phyloP scores from a whole-genome alignment of 495 filamentous ascomycete genomes.

The Oidiodendron maius region DNA sequence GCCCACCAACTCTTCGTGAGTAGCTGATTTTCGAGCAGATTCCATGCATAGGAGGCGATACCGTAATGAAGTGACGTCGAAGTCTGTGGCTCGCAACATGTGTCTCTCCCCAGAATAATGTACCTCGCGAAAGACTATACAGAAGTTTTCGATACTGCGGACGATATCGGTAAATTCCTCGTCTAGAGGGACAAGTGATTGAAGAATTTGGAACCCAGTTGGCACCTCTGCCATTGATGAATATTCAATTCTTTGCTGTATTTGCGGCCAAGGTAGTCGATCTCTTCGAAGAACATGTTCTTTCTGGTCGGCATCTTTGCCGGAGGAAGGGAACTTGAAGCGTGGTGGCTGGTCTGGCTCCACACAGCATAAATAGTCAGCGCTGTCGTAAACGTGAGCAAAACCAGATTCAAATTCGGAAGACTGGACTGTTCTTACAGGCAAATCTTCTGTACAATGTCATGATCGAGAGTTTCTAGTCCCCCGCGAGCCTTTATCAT shows the following conservation, averaged over 20 bases:
- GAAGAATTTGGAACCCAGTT: background rate
- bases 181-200: background rate
- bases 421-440: background rate
- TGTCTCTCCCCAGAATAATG: too few species aligned
- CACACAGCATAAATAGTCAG: slow-evolving; percentile 2
- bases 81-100: too few species aligned
- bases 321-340: background rate
- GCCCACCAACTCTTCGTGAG: too few species aligned
- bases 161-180: background rate
- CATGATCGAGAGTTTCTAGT: slow-evolving; percentile 5
- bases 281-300: background rate
- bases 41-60: too few species aligned
- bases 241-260: slow-evolving; percentile 2
- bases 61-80: too few species aligned
- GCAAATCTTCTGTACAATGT: slow-evolving; percentile 1
- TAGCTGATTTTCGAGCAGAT: too few species aligned
- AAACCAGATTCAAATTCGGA: background rate
- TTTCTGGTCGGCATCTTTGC: background rate
- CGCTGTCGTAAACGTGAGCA: background rate
- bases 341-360: background rate
- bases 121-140: too few species aligned
- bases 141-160: too few species aligned
- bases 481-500: too few species aligned
- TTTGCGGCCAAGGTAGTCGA: slow-evolving; percentile 2
- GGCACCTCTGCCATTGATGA: background rate